Evolutionary conservation across 2,329 filamentous ascomycete species (phyloP), one percentile per base, ranked within the genome.

Genomic region (Monilinia polystroma): DNA sequence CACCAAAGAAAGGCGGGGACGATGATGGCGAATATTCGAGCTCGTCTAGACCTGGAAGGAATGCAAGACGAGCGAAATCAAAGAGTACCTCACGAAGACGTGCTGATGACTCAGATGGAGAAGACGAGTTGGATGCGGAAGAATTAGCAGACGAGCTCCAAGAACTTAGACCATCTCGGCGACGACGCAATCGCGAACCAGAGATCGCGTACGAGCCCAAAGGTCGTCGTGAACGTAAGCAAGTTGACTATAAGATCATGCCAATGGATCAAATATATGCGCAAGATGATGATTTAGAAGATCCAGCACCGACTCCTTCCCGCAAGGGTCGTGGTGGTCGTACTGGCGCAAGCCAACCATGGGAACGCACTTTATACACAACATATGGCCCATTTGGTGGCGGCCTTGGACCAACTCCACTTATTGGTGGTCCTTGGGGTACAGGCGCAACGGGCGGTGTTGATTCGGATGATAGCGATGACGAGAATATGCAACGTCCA

Each of bases 381-480:
- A 96, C 93, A 0, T 92, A 90, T 75, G 95, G 95, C 11, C 95
- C 95, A 2, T 98, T 99, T 78, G 95, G 93, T 67, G 93, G 95
- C 53, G 91, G 90, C 56, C 87, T 89, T 54, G 91, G 91, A 47
- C 84, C 84, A 53, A 66, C 71, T 23, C 70, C 75, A 49, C 69
- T 75, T 26, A 75, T 77, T 67, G 84, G 88, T 43, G 92, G 91
- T 1, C 89, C 90, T 6, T 91, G 89, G 81, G 90, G 89, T 66
- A 87, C 87, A 54, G 90, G 86, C 16, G 90, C 90, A 29, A 86
- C 87, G 68, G 93, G 89, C 38, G 91, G 90, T 64, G 90, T 88
- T 11, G 95, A 98, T 74, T 97, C 94, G 7, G 95, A 99, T 76
- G 97, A 93, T 77, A 99, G 95, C 76, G 95, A 99, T 73, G 95